Evolutionary conservation across 768 basidiomycete species (phyloP).

Genomic region (Termitomyces sp.): DNA sequence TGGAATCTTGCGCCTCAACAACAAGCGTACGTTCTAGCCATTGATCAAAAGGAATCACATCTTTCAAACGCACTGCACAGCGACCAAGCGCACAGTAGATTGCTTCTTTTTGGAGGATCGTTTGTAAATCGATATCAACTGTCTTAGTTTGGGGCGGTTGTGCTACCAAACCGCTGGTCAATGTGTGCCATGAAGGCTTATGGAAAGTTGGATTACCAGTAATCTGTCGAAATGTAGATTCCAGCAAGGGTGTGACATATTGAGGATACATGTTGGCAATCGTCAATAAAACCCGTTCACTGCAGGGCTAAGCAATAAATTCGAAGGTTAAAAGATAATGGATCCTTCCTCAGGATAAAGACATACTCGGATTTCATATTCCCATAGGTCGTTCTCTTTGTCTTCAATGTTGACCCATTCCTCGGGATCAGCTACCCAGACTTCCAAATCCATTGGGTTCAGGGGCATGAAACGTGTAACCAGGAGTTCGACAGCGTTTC

Average conservation of each 20-base stretch:
- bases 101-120: constrained; percentile 76
- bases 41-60: constrained; percentile 57
- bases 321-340: not conserved
- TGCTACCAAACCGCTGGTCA: constrained; percentile 18
- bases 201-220: constrained; percentile 40
- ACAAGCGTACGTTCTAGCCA: constrained; percentile 63
- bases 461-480: constrained; percentile 84
- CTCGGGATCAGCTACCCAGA: constrained; percentile 87
- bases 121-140: constrained; percentile 37
- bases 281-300: constrained; percentile 86
- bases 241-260: constrained; percentile 64
- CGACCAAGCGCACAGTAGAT: constrained; percentile 88
- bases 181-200: not conserved
- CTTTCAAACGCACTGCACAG: constrained; percentile 59
- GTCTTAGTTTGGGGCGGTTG: constrained; percentile 24
- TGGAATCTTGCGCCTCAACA: constrained; percentile 52
- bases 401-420: constrained; percentile 92
- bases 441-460: constrained; percentile 72
- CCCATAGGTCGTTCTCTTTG: constrained; percentile 88
- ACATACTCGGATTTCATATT: constrained; percentile 83
- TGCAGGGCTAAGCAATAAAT: constrained; percentile 61
- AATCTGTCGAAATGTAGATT: constrained; percentile 51
- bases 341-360: not conserved
- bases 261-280: constrained; percentile 64
- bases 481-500: constrained; percentile 68